Conservation (phyloP, 78 protist genomes). For the Dictyostelium brefeldianum region DNA sequence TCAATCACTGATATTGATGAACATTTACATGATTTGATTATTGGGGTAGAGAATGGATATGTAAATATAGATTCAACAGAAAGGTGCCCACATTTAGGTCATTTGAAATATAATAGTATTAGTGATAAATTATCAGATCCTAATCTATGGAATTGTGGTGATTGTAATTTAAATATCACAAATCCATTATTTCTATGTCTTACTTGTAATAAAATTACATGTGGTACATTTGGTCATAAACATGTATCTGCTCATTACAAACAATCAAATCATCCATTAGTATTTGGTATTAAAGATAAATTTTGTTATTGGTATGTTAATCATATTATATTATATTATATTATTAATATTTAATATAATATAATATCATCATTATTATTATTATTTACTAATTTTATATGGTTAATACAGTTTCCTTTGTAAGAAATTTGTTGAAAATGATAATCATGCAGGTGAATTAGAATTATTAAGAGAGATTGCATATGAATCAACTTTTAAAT, state of each 20-base stretch:
- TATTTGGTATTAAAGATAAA: conserved; percentile 25
- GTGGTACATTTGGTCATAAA: background rate
- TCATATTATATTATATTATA: background rate
- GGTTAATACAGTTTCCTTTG: conserved; percentile 10
- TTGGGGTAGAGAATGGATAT: conserved; percentile 13
- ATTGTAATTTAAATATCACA: background rate
- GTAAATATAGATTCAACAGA: background rate
- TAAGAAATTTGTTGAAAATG: conserved; percentile 32
- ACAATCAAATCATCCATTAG: conserved; percentile 19
- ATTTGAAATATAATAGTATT: background rate
- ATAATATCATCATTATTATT: background rate
- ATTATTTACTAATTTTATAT: background rate
- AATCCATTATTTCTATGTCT: conserved; percentile 36
- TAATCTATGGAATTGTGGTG: conserved; percentile 10
- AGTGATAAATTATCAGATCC: background rate
- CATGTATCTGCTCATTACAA: conserved; percentile 12
- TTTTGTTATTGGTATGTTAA: conserved; percentile 33
- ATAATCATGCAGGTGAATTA: conserved; percentile 27
- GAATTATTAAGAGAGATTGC: conserved; percentile 8
- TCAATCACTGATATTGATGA: background rate
- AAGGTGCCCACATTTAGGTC: conserved; percentile 24
- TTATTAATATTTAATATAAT: too few species aligned
- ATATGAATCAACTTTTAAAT: conserved; percentile 34
- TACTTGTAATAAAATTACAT: conserved; percentile 21
- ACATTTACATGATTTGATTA: conserved; percentile 12